These are phyloP conservation scores for Dryas drummondii DNA, from an alignment of 306 rosid genomes.

Conservation along the genomic window DNA sequence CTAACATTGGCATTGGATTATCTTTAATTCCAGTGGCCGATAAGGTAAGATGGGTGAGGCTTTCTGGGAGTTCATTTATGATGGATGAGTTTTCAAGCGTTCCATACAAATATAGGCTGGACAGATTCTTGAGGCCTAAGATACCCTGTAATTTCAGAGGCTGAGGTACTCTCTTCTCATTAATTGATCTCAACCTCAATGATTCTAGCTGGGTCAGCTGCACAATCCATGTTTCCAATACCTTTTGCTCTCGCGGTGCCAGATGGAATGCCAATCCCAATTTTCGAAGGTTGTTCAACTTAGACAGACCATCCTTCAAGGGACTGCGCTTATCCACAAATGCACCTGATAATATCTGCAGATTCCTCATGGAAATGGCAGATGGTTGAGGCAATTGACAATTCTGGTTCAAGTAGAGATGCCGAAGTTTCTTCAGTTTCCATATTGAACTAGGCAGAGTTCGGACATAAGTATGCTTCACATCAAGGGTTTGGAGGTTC, in stretches of 20 bases:
- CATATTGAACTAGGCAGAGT: slow-evolving; percentile 9
- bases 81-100: background rate
- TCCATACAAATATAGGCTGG: slow-evolving; percentile 11
- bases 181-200: slow-evolving; percentile 21
- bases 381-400: slow-evolving; percentile 3
- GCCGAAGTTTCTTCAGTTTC: slow-evolving; percentile 25
- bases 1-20: slow-evolving; percentile 4
- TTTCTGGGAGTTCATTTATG: background rate
- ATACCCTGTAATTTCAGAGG: background rate
- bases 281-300: slow-evolving; percentile 23
- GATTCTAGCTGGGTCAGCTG: slow-evolving; percentile 4
- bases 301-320: background rate
- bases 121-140: background rate
- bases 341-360: slow-evolving; percentile 18
- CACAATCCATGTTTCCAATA: background rate
- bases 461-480: slow-evolving; percentile 3
- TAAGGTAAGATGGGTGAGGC: slow-evolving; percentile 26
- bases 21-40: slow-evolving; percentile 6
- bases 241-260: background rate
- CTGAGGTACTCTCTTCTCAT: background rate
- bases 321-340: slow-evolving; percentile 4
- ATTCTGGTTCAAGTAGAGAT: slow-evolving; percentile 8
- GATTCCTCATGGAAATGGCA: slow-evolving; percentile 1
- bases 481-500: slow-evolving; percentile 22
- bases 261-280: slow-evolving; percentile 17